These are phyloP conservation scores for Pinus taeda DNA, from an alignment of 75 land plant genomes.

Conservation along the genomic window DNA sequence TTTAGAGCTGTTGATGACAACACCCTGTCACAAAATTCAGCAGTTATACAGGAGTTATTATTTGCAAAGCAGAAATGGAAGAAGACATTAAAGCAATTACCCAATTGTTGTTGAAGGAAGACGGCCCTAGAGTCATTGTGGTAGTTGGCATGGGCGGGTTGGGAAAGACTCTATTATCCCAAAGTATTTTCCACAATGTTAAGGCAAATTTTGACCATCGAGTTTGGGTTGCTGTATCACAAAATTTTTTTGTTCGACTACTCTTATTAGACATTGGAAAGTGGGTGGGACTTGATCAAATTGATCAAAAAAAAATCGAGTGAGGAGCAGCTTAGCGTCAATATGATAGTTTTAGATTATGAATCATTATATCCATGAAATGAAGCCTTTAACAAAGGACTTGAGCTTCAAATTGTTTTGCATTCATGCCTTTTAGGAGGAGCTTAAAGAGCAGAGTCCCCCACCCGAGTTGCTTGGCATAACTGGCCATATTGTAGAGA, in stretches of 20 bases:
- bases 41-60: too few relatives aligned
- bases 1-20: too few relatives aligned
- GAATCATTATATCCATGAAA: not conserved
- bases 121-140: too few relatives aligned
- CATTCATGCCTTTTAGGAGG: slow-evolving; percentile 6
- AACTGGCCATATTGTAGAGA: too few relatives aligned
- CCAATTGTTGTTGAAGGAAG: too few relatives aligned
- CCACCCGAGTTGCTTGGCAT: not conserved
- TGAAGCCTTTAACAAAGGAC: slow-evolving; percentile 18
- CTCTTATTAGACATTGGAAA: slow-evolving; percentile 16
- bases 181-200: slow-evolving; percentile 20
- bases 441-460: not conserved
- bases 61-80: too few relatives aligned
- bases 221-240: slow-evolving; percentile 32
- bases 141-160: slow-evolving; percentile 27
- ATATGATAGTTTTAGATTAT: slow-evolving; percentile 32
- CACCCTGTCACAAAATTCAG: too few relatives aligned
- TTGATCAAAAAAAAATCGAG: not conserved
- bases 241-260: slow-evolving; percentile 18
- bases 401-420: slow-evolving; percentile 23
- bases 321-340: slow-evolving; percentile 7
- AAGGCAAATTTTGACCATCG: slow-evolving; percentile 8
- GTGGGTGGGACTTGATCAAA: not conserved
- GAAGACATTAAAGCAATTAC: too few relatives aligned
- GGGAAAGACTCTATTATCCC: slow-evolving; percentile 40